Evolutionary conservation across 768 basidiomycete genomes (phyloP).

Genomic region (Favolaschia claudopus): DNA sequence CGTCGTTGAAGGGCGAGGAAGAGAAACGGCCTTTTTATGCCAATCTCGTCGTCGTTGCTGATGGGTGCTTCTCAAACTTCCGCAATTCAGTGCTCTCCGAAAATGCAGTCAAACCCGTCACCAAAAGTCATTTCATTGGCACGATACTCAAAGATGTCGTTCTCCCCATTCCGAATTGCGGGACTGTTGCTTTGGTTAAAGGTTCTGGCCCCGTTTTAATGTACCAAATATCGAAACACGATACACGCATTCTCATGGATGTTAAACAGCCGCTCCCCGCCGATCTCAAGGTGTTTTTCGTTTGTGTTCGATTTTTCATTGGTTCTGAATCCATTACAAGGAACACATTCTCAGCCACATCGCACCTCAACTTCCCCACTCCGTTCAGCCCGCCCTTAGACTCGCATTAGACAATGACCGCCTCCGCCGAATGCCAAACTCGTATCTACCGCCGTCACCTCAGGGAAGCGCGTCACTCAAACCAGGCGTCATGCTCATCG

Average conservation of each 20-base stretch:
- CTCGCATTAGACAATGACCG: slow-evolving; percentile 80
- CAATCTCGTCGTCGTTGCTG: slow-evolving; percentile 86
- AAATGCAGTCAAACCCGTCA: slow-evolving; percentile 55
- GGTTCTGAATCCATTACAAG: slow-evolving; percentile 45
- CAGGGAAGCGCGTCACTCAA: slow-evolving; percentile 64
- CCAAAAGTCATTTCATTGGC: slow-evolving; percentile 86
- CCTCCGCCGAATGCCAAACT: slow-evolving; percentile 93
- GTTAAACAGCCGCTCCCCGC: slow-evolving; percentile 84
- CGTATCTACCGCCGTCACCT: slow-evolving; percentile 83
- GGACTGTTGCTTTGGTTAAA: slow-evolving; percentile 84
- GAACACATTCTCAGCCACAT: slow-evolving; percentile 75
- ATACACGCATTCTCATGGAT: slow-evolving; percentile 95
- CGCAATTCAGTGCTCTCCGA: slow-evolving; percentile 69
- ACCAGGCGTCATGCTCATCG: slow-evolving; percentile 83
- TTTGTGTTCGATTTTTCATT: neutral
- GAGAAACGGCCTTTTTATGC: slow-evolving; percentile 69
- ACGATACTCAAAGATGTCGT: slow-evolving; percentile 79
- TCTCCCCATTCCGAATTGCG: slow-evolving; percentile 78
- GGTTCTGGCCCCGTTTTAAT: slow-evolving; percentile 88
- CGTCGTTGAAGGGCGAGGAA: slow-evolving; percentile 43
- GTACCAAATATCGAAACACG: slow-evolving; percentile 89
- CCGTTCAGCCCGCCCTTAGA: slow-evolving; percentile 70
- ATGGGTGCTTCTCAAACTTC: slow-evolving; percentile 97
- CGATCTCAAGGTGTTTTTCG: slow-evolving; percentile 69
- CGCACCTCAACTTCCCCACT: slow-evolving; percentile 80